Conservation (phyloP, 192 early-diverging fungal species). For the Glomus cerebriforme region DNA sequence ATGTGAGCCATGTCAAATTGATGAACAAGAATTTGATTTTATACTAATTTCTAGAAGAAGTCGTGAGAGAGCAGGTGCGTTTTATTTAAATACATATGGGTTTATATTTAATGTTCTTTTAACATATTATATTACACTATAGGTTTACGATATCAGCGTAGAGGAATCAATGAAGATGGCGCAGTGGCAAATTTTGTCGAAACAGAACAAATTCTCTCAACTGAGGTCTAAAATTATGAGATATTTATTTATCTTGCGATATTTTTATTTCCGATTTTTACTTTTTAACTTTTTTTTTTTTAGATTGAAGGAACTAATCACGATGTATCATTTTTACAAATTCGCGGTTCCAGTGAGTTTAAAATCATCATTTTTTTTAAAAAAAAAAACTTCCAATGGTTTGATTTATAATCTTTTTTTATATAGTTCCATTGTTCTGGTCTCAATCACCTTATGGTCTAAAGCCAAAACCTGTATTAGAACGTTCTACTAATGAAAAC, state of each 20-base stretch:
- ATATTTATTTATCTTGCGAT: background rate
- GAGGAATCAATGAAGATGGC: slow-evolving; percentile 86
- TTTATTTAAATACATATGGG: background rate
- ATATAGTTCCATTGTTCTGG: slow-evolving; percentile 69
- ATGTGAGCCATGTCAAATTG: slow-evolving; percentile 61
- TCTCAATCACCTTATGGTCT: slow-evolving; percentile 69
- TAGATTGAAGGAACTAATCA: slow-evolving; percentile 40
- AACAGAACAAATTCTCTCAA: slow-evolving; percentile 85
- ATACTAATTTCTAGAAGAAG: slow-evolving; percentile 71
- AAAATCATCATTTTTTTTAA: background rate
- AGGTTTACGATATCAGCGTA: slow-evolving; percentile 85
- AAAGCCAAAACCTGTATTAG: slow-evolving; percentile 65
- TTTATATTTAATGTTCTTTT: slow-evolving; percentile 15
- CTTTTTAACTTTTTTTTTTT: background rate
- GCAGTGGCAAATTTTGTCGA: slow-evolving; percentile 96
- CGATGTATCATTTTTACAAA: slow-evolving; percentile 83
- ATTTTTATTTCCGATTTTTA: background rate
- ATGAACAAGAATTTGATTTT: slow-evolving; percentile 62
- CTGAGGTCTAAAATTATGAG: slow-evolving; percentile 41
- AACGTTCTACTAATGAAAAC: slow-evolving; percentile 57
- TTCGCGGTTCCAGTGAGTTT: slow-evolving; percentile 76
- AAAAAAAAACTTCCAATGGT: background rate
- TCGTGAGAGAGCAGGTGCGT: slow-evolving; percentile 51
- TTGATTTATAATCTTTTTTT: background rate
- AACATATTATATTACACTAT: slow-evolving; percentile 9